Evolutionary conservation across 306 rosid species (phyloP), one percentile per base, ranked within the genome.

Genomic region (Fragaria nilgerrensis): DNA sequence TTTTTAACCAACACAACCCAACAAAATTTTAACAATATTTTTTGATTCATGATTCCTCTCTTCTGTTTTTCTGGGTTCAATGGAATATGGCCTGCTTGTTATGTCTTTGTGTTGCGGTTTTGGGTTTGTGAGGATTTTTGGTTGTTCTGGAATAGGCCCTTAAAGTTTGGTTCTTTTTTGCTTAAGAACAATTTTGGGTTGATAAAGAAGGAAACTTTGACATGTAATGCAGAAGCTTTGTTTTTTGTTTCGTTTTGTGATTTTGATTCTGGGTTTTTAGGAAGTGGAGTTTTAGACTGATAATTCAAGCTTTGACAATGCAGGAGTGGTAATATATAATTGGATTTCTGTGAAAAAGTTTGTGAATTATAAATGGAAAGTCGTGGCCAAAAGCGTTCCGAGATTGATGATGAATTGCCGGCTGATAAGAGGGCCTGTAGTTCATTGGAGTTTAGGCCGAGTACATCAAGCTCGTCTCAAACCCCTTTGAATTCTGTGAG

Each of bases 361-460:
- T 16, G 71, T 25, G 73, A 52, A 69, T 87, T 68, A 25, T 89
- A 77, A 69, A 95, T 95, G 99, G 97, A 75, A 78, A 95, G 86
- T 89, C 85, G 96, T 44, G 99, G 97, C 66, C 99, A 89, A 75
- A 95, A 92, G 92, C 93, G 92, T 37, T 75, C 90, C 4, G 99
- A 95, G 49, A 84, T 85, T 87, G 89, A 81, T 50, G 97, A 95
- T 81, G 90, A 86, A 79, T 86, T 92, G 75, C 97, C 97, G 12
- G 97, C 97, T 12, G 99, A 95, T 88, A 95, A 95, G 88, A 84
- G 97, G 72, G 88, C 89, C 0, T 95, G 99, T 79, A 90, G 90
- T 86, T 92, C 97, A 61, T 78, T 92, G 64, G 99, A 95, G 78
- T 89, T 88, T 82, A 91, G 92, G 70, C 89, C 99, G 1, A 95